Percentiles rank a stretch among this genome's conserved stretches.
These are phyloP conservation scores for Cyanidioschyzon merolae DNA, from an alignment of 23 red algal species.

Conservation along the genomic window DNA sequence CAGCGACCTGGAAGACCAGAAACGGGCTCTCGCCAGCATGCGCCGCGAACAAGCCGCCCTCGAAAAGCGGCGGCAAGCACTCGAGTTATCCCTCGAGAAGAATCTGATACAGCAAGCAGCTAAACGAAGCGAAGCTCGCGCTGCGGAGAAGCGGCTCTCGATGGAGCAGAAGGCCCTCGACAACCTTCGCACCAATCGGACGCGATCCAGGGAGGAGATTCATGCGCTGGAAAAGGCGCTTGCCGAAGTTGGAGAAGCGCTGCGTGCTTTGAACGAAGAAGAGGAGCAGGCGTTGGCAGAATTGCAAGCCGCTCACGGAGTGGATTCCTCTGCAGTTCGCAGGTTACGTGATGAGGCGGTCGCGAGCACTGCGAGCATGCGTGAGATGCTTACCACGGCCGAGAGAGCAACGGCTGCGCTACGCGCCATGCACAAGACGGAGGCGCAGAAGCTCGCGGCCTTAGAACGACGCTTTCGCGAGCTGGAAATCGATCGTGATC, in stretches of 20 bases:
- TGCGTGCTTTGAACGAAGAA: background rate
- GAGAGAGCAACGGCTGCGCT: constrained; percentile 33
- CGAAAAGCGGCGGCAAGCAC: background rate
- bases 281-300: background rate
- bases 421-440: constrained; percentile 29
- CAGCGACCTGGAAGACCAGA: background rate
- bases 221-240: background rate
- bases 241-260: background rate
- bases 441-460: constrained; percentile 26
- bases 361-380: background rate
- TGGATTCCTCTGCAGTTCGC: background rate
- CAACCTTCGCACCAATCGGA: background rate
- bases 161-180: background rate
- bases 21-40: background rate
- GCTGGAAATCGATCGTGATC: constrained; percentile 28
- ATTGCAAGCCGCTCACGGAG: background rate
- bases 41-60: background rate
- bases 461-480: constrained; percentile 32
- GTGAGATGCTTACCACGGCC: constrained; percentile 32
- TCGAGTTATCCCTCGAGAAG: background rate
- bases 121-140: background rate
- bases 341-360: background rate
- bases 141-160: background rate
- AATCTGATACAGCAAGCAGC: background rate
- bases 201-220: background rate